Conservation (phyloP, 306 rosid species). For the Gynostemma pentaphyllum region DNA sequence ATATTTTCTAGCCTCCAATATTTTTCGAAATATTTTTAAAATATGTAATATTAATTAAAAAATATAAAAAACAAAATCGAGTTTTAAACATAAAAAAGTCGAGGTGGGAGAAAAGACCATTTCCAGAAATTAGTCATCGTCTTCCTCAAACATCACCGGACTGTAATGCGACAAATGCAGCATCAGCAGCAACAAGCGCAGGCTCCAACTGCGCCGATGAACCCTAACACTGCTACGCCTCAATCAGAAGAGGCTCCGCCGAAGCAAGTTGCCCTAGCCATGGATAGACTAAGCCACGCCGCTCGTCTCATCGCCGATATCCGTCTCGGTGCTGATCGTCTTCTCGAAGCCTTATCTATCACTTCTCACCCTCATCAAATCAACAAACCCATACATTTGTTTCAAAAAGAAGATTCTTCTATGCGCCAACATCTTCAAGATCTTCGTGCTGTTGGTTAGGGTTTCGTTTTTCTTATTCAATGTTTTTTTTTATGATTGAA, state of each 20-base stretch:
- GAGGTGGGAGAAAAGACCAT: too few species aligned
- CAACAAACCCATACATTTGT: conserved; percentile 50
- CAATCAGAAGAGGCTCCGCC: conserved; percentile 75
- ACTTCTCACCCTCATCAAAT: conserved; percentile 68
- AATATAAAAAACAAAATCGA: not conserved
- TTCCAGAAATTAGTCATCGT: conserved; percentile 5
- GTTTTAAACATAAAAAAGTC: too few species aligned
- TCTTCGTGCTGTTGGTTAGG: conserved; percentile 65
- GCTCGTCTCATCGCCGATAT: conserved; percentile 76
- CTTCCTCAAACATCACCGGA: conserved; percentile 2
- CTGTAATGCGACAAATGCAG: conserved; percentile 17
- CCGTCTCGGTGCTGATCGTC: conserved; percentile 83
- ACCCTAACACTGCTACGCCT: conserved; percentile 19
- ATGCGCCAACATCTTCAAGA: conserved; percentile 81
- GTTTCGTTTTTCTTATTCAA: not conserved
- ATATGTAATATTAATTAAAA: too few species aligned
- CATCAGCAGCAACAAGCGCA: conserved; percentile 45
- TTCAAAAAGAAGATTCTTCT: conserved; percentile 61
- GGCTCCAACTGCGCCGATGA: conserved; percentile 26
- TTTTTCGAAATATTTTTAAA: too few species aligned
- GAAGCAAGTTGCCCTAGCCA: conserved; percentile 81
- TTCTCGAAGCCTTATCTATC: conserved; percentile 70
- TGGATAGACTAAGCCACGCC: conserved; percentile 77
- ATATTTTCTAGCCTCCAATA: too few species aligned
- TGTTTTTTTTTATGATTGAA: too few species aligned